A percentile compares a stretch with the other conserved stretches of the same genome.
These are phyloP conservation scores for Suhomyces coccinellae DNA, from an alignment of 1,139 yeast species.

Conservation along the genomic window DNA sequence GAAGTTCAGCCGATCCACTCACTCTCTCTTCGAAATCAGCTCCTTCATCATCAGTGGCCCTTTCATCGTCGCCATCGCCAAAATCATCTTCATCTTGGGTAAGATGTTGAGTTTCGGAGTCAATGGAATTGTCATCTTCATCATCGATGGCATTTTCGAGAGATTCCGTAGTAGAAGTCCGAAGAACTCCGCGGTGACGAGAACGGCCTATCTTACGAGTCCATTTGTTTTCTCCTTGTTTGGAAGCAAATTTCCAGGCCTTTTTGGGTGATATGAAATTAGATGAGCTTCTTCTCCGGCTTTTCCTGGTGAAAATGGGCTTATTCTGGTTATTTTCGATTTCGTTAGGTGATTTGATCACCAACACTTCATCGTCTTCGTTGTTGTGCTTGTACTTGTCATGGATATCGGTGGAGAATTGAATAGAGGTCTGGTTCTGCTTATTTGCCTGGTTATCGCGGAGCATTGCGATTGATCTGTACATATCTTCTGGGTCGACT, in stretches of 20 bases:
- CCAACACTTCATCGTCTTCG: slow-evolving; percentile 60
- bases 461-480: slow-evolving; percentile 76
- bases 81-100: slow-evolving; percentile 13
- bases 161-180: slow-evolving; percentile 11
- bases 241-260: slow-evolving; percentile 13
- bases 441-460: slow-evolving; percentile 44
- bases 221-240: slow-evolving; percentile 15
- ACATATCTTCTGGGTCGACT: slow-evolving; percentile 81
- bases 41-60: slow-evolving; percentile 17
- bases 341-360: slow-evolving; percentile 78
- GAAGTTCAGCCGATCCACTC: background rate
- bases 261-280: slow-evolving; percentile 7
- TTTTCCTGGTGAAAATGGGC: slow-evolving; percentile 38
- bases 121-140: slow-evolving; percentile 14
- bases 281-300: slow-evolving; percentile 13
- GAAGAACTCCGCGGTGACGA: slow-evolving; percentile 13
- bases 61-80: slow-evolving; percentile 18
- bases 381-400: slow-evolving; percentile 25
- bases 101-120: slow-evolving; percentile 6
- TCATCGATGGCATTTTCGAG: slow-evolving; percentile 13
- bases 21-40: slow-evolving; percentile 17
- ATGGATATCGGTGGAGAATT: slow-evolving; percentile 11
- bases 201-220: slow-evolving; percentile 13
- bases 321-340: slow-evolving; percentile 44
- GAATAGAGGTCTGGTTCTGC: slow-evolving; percentile 9